phyloP scores from a whole-genome alignment of 108 stramenopile genomes.

The Fragilaria crotonensis region DNA sequence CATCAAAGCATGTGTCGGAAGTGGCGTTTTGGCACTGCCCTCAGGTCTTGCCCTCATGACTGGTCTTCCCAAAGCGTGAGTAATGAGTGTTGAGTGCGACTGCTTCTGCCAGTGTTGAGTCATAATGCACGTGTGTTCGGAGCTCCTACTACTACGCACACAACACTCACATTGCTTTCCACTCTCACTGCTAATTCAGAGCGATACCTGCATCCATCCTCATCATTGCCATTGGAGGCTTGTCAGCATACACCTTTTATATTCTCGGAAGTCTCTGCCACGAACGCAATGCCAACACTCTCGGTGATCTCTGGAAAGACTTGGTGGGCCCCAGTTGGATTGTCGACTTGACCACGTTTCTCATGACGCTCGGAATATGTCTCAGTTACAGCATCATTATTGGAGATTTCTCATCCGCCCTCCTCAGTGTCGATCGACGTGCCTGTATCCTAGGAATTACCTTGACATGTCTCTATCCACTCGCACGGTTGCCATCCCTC shows the following conservation, averaged over 20 bases:
- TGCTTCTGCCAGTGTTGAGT: too few species aligned
- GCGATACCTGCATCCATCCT: slow-evolving; percentile 58
- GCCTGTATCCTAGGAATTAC: slow-evolving; percentile 49
- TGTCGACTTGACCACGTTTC: slow-evolving; percentile 54
- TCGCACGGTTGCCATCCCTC: slow-evolving; percentile 54
- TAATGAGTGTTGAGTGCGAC: too few species aligned
- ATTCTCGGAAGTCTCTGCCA: slow-evolving; percentile 57
- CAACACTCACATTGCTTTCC: too few species aligned
- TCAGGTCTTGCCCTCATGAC: slow-evolving; percentile 64
- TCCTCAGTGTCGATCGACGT: slow-evolving; percentile 37
- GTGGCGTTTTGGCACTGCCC: slow-evolving; percentile 79
- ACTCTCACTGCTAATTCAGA: too few species aligned
- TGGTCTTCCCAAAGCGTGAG: slow-evolving; percentile 41
- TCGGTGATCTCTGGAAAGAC: slow-evolving; percentile 85
- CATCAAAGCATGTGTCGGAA: slow-evolving; percentile 84
- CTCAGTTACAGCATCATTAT: slow-evolving; percentile 81
- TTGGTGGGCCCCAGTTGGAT: slow-evolving; percentile 63
- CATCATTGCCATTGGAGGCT: slow-evolving; percentile 55
- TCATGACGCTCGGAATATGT: slow-evolving; percentile 70
- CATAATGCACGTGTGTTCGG: too few species aligned
- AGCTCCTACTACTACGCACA: too few species aligned
- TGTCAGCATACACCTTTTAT: slow-evolving; percentile 84
- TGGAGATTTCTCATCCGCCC: slow-evolving; percentile 55
- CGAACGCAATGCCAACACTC: slow-evolving; percentile 20
- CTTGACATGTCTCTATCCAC: slow-evolving; percentile 48